phyloP scores from a whole-genome alignment of 306 rosid species.

The Prunus padus region DNA sequence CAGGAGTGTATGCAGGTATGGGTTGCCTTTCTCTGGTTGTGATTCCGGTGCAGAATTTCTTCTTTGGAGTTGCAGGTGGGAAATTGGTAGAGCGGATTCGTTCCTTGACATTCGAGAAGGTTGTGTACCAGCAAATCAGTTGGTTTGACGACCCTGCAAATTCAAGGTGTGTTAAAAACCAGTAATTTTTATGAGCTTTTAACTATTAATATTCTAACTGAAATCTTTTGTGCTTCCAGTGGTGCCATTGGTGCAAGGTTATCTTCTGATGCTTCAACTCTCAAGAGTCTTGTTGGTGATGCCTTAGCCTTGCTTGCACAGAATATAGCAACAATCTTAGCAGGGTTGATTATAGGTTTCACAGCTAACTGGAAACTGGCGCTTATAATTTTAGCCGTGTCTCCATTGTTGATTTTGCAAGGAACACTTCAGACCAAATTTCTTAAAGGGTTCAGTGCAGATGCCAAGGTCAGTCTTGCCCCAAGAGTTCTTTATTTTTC shows the following conservation, averaged over 20 bases:
- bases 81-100: constrained; percentile 71
- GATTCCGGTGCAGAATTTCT: constrained; percentile 49
- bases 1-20: constrained; percentile 52
- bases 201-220: background rate
- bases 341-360: constrained; percentile 69
- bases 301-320: constrained; percentile 65
- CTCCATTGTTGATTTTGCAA: constrained; percentile 62
- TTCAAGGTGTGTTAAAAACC: constrained; percentile 53
- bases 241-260: constrained; percentile 89
- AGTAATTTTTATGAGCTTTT: background rate
- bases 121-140: constrained; percentile 77
- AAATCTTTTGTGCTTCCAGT: constrained; percentile 28
- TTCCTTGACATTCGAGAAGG: constrained; percentile 64
- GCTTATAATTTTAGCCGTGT: constrained; percentile 46
- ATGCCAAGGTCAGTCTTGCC: constrained; percentile 65
- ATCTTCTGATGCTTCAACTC: constrained; percentile 75
- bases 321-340: constrained; percentile 52
- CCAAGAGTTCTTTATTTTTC: background rate
- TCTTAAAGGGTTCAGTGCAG: constrained; percentile 71
- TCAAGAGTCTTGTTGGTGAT: constrained; percentile 80
- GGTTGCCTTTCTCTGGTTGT: constrained; percentile 41
- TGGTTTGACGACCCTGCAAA: constrained; percentile 92
- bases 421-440: constrained; percentile 55
- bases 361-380: constrained; percentile 83
- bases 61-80: constrained; percentile 83